phyloP scores from a whole-genome alignment of 2,329 filamentous ascomycete species.

The Shiraia sp. region DNA sequence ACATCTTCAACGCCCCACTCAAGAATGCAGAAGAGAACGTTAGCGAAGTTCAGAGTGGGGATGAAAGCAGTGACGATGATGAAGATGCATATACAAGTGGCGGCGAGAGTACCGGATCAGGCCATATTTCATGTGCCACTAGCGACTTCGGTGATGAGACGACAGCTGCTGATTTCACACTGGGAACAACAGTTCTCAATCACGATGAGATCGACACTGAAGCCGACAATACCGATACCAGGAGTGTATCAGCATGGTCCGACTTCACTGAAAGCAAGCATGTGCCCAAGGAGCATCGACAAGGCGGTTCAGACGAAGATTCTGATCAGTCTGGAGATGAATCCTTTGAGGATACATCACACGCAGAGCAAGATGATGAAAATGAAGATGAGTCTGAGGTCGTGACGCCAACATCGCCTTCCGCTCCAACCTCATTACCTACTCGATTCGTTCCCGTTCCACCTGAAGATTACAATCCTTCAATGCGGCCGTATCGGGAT shows the following conservation, averaged over 20 bases:
- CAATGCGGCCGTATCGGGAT: constrained; percentile 79
- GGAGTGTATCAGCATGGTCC: constrained; percentile 77
- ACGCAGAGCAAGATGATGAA: constrained; percentile 28
- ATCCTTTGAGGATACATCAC: constrained; percentile 38
- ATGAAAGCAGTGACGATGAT: constrained; percentile 68
- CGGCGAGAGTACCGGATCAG: constrained; percentile 81
- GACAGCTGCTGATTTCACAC: constrained; percentile 55
- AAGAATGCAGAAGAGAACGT: constrained; percentile 53
- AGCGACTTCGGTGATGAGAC: constrained; percentile 70
- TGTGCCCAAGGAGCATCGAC: constrained; percentile 54
- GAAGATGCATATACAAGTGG: constrained; percentile 73
- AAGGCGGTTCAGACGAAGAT: constrained; percentile 44
- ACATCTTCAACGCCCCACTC: constrained; percentile 90
- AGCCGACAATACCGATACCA: constrained; percentile 42
- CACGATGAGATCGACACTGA: constrained; percentile 49
- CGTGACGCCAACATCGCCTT: constrained; percentile 54
- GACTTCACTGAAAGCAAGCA: constrained; percentile 79
- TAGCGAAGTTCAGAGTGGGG: constrained; percentile 66
- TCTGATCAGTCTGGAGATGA: constrained; percentile 40
- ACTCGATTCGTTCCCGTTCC: constrained; percentile 77
- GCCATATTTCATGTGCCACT: constrained; percentile 64
- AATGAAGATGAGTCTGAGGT: constrained; percentile 45
- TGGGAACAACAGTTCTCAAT: constrained; percentile 44
- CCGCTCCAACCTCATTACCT: constrained; percentile 40
- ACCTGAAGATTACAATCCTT: constrained; percentile 83